These are phyloP conservation scores for Yamadazyma sp. DNA, from an alignment of 805 yeast species.

Conservation along the genomic window DNA sequence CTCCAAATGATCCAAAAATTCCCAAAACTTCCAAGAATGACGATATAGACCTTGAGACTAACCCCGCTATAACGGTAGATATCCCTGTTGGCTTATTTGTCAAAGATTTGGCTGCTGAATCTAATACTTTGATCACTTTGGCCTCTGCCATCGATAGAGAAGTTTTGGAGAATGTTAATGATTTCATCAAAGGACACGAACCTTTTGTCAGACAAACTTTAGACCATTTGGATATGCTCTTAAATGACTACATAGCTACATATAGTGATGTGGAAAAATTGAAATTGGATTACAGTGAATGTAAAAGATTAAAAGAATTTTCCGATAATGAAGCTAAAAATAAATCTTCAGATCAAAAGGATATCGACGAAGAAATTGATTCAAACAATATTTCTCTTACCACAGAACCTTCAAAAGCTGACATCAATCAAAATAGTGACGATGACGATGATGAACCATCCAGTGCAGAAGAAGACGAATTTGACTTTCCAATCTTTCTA, in stretches of 20 bases:
- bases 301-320: conserved; percentile 31
- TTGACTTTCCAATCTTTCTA: conserved; percentile 29
- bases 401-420: background rate
- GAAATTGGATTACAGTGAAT: conserved; percentile 28
- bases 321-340: conserved; percentile 13
- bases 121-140: conserved; percentile 20
- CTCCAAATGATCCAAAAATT: background rate
- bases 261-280: conserved; percentile 26
- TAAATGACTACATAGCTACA: conserved; percentile 22
- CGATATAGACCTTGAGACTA: background rate
- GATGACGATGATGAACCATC: conserved; percentile 5
- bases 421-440: background rate
- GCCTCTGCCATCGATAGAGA: conserved; percentile 33
- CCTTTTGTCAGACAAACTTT: conserved; percentile 26
- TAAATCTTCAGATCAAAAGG: background rate
- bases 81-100: conserved; percentile 14
- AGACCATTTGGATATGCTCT: conserved; percentile 20
- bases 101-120: conserved; percentile 20
- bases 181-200: conserved; percentile 34
- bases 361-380: conserved; percentile 1
- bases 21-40: background rate
- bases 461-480: conserved; percentile 4
- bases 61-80: conserved; percentile 6
- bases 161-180: conserved; percentile 31
- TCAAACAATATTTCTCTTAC: background rate